A percentile compares a stretch with the other conserved stretches of the same genome.
Evolutionary conservation across 2,329 filamentous ascomycete species (phyloP).

Genomic region (Pezicula carpinea): DNA sequence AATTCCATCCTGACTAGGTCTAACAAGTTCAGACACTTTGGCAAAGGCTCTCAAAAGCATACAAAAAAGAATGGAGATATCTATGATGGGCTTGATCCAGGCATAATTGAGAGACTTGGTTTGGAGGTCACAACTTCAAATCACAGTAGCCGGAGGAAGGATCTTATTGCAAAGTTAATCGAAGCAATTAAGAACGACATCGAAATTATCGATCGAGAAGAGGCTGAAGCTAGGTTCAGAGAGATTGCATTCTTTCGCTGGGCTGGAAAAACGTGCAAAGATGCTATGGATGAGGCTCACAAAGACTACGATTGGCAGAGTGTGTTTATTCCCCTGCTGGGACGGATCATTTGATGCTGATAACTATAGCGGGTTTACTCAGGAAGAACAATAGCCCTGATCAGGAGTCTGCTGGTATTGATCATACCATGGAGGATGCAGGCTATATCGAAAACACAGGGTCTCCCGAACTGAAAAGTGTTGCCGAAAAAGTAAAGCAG

Average conservation of each 20-base stretch:
- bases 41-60: not conserved
- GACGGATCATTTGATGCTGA: not conserved
- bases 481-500: no score
- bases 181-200: conserved; percentile 23
- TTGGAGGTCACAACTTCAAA: conserved; percentile 17
- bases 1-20: conserved; percentile 7
- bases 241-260: conserved; percentile 28
- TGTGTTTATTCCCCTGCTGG: not conserved
- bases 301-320: not conserved
- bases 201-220: conserved; percentile 20
- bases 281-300: not conserved
- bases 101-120: conserved; percentile 24
- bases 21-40: not conserved
- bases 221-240: conserved; percentile 19
- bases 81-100: conserved; percentile 18
- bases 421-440: not conserved
- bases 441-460: not conserved
- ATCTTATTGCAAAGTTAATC: conserved; percentile 22
- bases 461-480: not conserved
- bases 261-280: conserved; percentile 19
- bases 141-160: conserved; percentile 21
- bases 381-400: not conserved
- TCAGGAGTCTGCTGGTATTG: not conserved
- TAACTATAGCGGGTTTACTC: not conserved
- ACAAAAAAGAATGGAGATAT: conserved; percentile 11